Conservation (phyloP, 306 rosid species). For the Ziziphus jujuba region DNA sequence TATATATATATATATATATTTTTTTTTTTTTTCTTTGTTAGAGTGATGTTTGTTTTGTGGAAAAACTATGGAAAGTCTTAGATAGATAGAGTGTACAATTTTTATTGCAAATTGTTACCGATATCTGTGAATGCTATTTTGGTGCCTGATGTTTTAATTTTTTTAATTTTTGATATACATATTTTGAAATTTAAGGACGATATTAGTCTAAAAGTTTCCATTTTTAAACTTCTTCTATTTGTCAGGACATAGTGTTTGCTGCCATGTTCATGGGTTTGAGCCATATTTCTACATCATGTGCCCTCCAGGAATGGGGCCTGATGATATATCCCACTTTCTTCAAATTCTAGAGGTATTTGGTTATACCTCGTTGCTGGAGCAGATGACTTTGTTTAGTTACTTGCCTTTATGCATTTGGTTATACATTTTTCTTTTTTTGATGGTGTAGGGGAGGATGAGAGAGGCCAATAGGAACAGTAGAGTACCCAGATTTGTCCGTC, state of each 20-base stretch:
- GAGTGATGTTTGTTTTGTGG: not conserved
- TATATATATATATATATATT: too few species aligned
- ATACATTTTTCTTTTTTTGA: conserved; percentile 9
- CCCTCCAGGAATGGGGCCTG: conserved; percentile 94
- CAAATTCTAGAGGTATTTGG: conserved; percentile 72
- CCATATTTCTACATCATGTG: conserved; percentile 89
- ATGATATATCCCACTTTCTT: conserved; percentile 74
- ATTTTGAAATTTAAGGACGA: not conserved
- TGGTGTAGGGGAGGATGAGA: conserved; percentile 75
- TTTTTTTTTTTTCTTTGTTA: conserved; percentile 4
- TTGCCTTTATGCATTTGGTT: conserved; percentile 19
- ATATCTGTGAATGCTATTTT: too few species aligned
- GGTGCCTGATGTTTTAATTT: too few species aligned
- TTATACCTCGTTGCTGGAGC: conserved; percentile 15
- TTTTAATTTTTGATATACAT: too few species aligned
- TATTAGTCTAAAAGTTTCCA: not conserved
- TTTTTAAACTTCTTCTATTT: conserved; percentile 18
- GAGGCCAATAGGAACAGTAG: conserved; percentile 80
- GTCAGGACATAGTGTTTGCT: conserved; percentile 89
- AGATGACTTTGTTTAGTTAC: conserved; percentile 7
- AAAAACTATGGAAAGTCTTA: not conserved
- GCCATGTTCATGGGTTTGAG: conserved; percentile 93
- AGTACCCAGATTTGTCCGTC: conserved; percentile 62
- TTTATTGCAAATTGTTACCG: not conserved
- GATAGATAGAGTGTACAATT: not conserved